Base-by-base conservation (phyloP, 305 asterid genomes). In the Fraxinus ornus region DNA sequence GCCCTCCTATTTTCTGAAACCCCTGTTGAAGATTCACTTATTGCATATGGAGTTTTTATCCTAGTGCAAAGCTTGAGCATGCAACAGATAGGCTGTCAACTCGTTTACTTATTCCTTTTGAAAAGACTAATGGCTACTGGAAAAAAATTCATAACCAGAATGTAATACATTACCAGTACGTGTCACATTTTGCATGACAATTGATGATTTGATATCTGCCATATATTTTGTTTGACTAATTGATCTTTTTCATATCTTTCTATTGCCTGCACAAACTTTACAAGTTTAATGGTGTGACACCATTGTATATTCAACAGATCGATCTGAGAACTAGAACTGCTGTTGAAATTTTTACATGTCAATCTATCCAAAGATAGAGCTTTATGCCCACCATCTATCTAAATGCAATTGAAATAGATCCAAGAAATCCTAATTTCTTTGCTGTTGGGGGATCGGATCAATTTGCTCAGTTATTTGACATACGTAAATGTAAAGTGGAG, bases 391-490 rank as follows among this genome's bases (percentile, higher is more conserved):
- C 87, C 26, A 86, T 89, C 82, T 86, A 87, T 81, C 89, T 95
- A 41, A 92, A 93, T 86, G 89, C 98, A 83, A 95, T 95, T 82
- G 83, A 96, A 66, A 88, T 95, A 78, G 94, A 94, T 88, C 97
- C 98, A 79, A 88, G 97, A 88, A 94, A 91, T 83, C 96, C 97
- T 28, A 90, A 95, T 88, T 82, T 93, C 64, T 92, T 95, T 88
- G 91, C 97, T 30, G 90, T 92, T 73, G 99, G 97, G 75, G 99
- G 99, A 84, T 88, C 94, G 8, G 98, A 95, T 84, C 92, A 91
- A 79, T 91, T 86, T 89, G 94, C 98, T 74, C 93, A 98, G 80
- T 88, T 94, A 32, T 95, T 81, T 84, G 99, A 95, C 89, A 89
- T 94, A 79, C 99, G 98, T 82, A 90, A 84, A 77, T 91, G 83